Evolutionary conservation across 768 basidiomycete genomes (phyloP).

Genomic region (Thelephora ganbajun): DNA sequence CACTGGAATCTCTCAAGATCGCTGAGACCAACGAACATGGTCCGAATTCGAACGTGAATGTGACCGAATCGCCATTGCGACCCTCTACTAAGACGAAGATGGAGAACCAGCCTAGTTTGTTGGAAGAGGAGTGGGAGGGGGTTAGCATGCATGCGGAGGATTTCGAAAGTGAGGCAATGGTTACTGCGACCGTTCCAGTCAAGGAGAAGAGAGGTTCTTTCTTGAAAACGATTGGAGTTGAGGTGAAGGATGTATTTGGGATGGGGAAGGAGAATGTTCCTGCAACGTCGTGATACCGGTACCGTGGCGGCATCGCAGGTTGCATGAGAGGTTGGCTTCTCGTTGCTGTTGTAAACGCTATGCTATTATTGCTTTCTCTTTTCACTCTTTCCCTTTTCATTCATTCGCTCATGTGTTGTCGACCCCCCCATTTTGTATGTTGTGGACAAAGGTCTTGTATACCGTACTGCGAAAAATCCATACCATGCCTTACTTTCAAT

Average conservation of each 20-base stretch:
- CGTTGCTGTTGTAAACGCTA: no score
- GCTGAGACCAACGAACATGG: conserved; percentile 11
- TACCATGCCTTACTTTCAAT: no score
- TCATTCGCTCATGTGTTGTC: no score
- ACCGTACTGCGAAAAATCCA: no score
- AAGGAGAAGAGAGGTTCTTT: no score
- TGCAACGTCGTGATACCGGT: background rate
- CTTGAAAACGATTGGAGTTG: background rate
- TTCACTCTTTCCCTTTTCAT: no score
- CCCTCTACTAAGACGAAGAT: conserved; percentile 19
- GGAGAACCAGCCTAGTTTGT: conserved; percentile 18
- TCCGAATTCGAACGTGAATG: conserved; percentile 18
- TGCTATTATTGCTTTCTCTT: no score
- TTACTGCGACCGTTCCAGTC: no score
- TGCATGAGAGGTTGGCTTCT: no score
- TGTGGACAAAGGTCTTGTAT: no score
- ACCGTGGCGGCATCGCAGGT: background rate
- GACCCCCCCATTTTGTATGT: no score
- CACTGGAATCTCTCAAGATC: conserved; percentile 6
- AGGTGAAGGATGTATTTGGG: background rate
- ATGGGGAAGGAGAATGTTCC: background rate
- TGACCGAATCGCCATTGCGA: conserved; percentile 38
- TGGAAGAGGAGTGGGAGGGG: conserved; percentile 22
- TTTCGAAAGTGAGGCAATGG: no score
- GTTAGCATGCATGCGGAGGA: conserved; percentile 13